Evolutionary conservation across 2,329 filamentous ascomycete genomes (phyloP), one percentile per base, ranked within the genome.

Genomic region (Fonsecaea nubica): DNA sequence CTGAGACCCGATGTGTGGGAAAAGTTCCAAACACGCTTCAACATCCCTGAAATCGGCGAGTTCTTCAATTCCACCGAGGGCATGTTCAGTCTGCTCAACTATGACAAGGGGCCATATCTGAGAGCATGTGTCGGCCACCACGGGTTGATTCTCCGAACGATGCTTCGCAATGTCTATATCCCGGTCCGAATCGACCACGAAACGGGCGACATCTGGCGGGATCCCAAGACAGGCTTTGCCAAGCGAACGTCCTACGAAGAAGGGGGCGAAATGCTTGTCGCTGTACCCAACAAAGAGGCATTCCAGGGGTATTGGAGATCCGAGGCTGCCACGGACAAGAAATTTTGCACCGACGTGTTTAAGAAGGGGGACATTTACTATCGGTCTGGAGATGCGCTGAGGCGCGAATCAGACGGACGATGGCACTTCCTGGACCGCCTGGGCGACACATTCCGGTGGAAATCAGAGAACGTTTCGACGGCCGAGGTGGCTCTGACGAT

Each of bases 291-390:
- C 57, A 78, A 82, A 38, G 81, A 83, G 36, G 86, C 85, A 12
- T 96, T 93, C 80, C 90, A 93, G 75, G 93, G 93, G 1, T 97
- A 97, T 78, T 92, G 89, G 77, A 87, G 88, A 66, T 92, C 96
- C 76, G 77, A 83, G 13, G 83, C 85, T 36, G 92, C 92, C 0
- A 92, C 90, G 0, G 80, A 87, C 45, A 84, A 86, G 70, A 96
- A 96, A 79, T 85, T 96, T 55, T 77, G 95, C 67, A 86, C 89
- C 4, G 82, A 90, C 72, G 91, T 95, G 1, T 86, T 95, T 69
- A 81, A 79, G 65, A 89, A 89, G 74, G 92, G 90, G 13, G 93
- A 97, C 74, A 89, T 87, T 0, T 96, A 88, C 83, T 96, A 93
- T 82, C 87, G 92, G 30, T 90, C 91, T 0, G 93, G 93, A n/a